Base-by-base conservation (phyloP, 2,329 filamentous ascomycete genomes). In the Paracoccidioides brasiliensis region DNA sequence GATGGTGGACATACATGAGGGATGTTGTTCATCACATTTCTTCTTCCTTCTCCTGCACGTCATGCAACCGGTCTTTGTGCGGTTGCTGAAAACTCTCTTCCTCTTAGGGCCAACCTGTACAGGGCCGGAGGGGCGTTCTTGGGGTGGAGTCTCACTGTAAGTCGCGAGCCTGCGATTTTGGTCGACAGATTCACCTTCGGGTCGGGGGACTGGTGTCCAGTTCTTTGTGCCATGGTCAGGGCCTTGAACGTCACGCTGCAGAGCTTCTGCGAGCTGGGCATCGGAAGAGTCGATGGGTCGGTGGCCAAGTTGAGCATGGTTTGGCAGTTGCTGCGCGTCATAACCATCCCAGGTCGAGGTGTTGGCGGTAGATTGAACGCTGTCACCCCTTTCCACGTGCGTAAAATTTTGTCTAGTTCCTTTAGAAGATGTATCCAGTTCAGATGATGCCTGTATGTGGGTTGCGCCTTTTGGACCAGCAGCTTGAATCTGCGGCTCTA, bases 1-100 rank as follows among this genome's bases (percentile, higher is more conserved):
- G 46, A 58, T 49, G 35, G 33, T 38, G 54, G 52, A 70, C 86
- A 78, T 77, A 94, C 93, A 97, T 70, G 89, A 83, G 32, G 93
- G 93, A 70, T 95, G 94, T 54, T 80, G 81, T 74, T 97, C 93
- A 67, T 97, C 91, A 67, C 93, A 97, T 73, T 97, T 97, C 82
- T 97, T 97, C 79, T 97, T 97, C 57, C 91, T 81, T 67, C 82
- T 82, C 58, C 91, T 80, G 69, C 91, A 97, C 5, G 91, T 97
- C 72, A 95, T 82, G 69, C 91, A 97, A 37, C 90, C 90, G 8
- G 90, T 96, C 74, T 97, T 97, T 22, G 91, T 96, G 57, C 91
- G 81, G 70, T 96, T 95, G 73, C 89, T 95, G 66, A 96, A 97
- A 66, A 76, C 73, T 22, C 76, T 70, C 57, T 78, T 78, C 56